Evolutionary conservation across 2,329 filamentous ascomycete species (phyloP).

Genomic region (Trichoderma cornu-damae): DNA sequence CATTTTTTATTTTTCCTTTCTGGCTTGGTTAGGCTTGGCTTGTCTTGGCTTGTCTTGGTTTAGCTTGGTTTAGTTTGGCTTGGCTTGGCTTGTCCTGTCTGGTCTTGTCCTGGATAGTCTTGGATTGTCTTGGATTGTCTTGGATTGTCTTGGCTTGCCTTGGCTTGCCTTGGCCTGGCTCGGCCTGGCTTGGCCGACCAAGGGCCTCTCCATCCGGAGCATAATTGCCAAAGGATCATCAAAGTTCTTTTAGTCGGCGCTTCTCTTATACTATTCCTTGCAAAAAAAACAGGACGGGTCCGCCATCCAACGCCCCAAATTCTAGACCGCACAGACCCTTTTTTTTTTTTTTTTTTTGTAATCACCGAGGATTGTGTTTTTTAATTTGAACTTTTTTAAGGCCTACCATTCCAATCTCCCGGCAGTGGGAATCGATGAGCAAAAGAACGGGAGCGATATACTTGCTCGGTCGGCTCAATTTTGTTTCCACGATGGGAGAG

Average conservation of each 20-base stretch:
- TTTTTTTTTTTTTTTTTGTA: not conserved
- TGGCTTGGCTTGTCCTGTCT: too few relatives aligned
- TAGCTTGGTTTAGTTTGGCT: too few relatives aligned
- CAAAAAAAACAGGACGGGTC: not conserved
- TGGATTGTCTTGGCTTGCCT: too few relatives aligned
- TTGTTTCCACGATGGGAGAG: too few relatives aligned
- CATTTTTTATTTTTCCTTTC: too few relatives aligned
- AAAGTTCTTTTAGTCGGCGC: not conserved
- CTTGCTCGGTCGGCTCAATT: not conserved
- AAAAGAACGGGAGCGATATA: not conserved
- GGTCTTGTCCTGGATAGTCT: too few relatives aligned
- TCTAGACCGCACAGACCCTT: not conserved
- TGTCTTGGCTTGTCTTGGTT: too few relatives aligned
- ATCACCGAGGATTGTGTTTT: not conserved
- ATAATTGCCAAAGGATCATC: not conserved
- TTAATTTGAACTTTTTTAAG: not conserved
- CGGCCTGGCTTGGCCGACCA: too few relatives aligned
- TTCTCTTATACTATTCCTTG: not conserved
- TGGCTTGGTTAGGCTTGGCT: too few relatives aligned
- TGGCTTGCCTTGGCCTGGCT: too few relatives aligned
- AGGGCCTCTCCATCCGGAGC: not conserved
- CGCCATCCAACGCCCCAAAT: not conserved
- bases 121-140: too few relatives aligned
- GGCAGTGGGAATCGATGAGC: not conserved
- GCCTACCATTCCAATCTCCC: not conserved